Evolutionary conservation across 1,284 basidiomycete genomes (phyloP), one percentile per base, ranked within the genome.

Genomic region (Athelia psychrophila): DNA sequence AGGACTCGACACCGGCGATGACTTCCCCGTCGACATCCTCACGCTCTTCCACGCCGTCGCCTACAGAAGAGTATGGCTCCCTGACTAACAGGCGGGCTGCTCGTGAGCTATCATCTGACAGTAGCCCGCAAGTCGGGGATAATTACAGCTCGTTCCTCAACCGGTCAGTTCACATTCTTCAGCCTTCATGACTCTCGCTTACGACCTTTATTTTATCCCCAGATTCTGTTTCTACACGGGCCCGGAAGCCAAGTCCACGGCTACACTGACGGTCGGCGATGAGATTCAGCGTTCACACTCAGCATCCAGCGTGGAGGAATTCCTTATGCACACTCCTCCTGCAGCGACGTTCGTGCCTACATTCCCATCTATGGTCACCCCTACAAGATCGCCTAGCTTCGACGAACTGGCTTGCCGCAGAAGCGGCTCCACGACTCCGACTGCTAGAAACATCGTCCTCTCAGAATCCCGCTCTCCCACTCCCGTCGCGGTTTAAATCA

Each of bases 181-280:
- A 33, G 47, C 50, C 15, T 30, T 5, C 27, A 23, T 6, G 10
- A 22, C 40, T 35, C 47, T 53, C 54, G 10, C 25, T 59, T 47
- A 38, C 6, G 27, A 5, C 13, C 27, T 6, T 30, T 30, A 18
- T 18, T 24, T 25, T 32, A 22, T 24, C n/a, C 9, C 8, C 54
- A 90, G 88, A 58, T 89, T 86, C 64, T 90, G 88, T 71, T 91
- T 89, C 68, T 91, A 80, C 66, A 89, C 88, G 0, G 87, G 87
- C 10, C 52, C 66, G 16, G 70, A 70, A 18, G 56, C 70, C 20
- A 16, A 27, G 25, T 19, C 18, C 4, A 16, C 19, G n/a, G 27
- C 9, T 23, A 23, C 19, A 27, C 24, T 65, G 25, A 65, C 66
- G 36, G 27, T 30, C 6, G 27, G 27, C 27, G 70, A 71, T 35